Conservation (phyloP, 2,329 filamentous ascomycete species). For the Neofusicoccum cordaticola region DNA sequence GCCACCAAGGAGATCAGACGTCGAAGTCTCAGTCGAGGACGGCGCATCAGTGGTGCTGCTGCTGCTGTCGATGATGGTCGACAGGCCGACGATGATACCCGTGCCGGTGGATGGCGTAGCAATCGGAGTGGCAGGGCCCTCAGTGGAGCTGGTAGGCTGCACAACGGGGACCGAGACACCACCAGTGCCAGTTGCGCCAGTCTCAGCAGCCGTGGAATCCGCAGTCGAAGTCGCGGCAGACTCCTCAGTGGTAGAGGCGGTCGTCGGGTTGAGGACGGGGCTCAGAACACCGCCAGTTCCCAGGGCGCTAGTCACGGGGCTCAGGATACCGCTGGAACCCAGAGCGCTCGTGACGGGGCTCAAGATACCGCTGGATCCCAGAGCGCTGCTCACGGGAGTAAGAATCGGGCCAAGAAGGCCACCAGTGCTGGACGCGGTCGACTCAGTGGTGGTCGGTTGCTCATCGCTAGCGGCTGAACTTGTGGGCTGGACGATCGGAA, state of each 20-base stretch:
- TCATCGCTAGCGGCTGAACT: background rate
- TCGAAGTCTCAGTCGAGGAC: slow-evolving; percentile 5
- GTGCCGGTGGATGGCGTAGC: slow-evolving; percentile 17
- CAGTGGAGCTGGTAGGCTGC: background rate
- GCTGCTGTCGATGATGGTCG: slow-evolving; percentile 26
- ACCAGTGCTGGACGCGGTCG: background rate
- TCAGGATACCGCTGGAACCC: slow-evolving; percentile 4
- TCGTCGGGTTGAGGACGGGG: slow-evolving; percentile 14
- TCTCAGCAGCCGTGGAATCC: slow-evolving; percentile 22
- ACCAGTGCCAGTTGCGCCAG: slow-evolving; percentile 4
- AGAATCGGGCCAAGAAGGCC: slow-evolving; percentile 12
- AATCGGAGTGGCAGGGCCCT: background rate
- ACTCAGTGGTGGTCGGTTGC: background rate
- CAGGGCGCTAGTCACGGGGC: slow-evolving; percentile 10
- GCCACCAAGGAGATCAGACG: slow-evolving; percentile 3
- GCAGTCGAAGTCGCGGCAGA: background rate
- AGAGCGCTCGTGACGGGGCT: slow-evolving; percentile 10
- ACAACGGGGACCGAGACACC: slow-evolving; percentile 10
- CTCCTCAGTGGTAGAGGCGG: background rate
- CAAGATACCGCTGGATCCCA: slow-evolving; percentile 1
- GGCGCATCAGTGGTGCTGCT: slow-evolving; percentile 13
- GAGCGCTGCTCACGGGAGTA: background rate
- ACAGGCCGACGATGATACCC: slow-evolving; percentile 33
- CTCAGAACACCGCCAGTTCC: slow-evolving; percentile 14
- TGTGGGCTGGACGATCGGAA: slow-evolving; percentile 14